phyloP scores from a whole-genome alignment of 495 filamentous ascomycete species.

The Penicillium arizonense region DNA sequence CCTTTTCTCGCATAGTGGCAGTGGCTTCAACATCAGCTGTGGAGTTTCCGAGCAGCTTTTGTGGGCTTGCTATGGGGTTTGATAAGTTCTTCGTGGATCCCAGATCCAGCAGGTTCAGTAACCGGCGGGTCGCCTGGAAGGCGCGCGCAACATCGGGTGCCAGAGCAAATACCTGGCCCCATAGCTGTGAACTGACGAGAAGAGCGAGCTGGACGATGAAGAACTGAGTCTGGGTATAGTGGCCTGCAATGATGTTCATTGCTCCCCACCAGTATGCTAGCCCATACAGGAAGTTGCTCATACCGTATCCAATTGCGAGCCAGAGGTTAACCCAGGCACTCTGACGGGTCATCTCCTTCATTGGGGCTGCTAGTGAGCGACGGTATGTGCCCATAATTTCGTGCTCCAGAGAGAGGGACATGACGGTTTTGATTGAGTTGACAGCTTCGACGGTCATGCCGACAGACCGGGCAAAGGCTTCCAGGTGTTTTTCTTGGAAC shows the following conservation, averaged over 20 bases:
- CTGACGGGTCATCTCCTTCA: constrained; percentile 43
- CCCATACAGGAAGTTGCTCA: constrained; percentile 56
- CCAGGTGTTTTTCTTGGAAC: constrained; percentile 60
- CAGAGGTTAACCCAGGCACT: constrained; percentile 48
- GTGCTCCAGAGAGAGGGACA: constrained; percentile 49
- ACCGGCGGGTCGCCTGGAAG: constrained; percentile 2
- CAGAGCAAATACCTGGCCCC: constrained; percentile 65
- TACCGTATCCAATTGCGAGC: constrained; percentile 53
- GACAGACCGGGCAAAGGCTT: constrained; percentile 49
- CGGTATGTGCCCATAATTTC: constrained; percentile 38
- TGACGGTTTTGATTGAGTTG: constrained; percentile 53
- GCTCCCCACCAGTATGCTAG: constrained; percentile 72
- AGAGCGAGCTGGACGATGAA: constrained; percentile 31
- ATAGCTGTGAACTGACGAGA: constrained; percentile 57
- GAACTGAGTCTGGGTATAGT: constrained; percentile 45
- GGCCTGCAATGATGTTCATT: constrained; percentile 54
- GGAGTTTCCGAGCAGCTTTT: background rate
- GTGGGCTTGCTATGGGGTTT: background rate
- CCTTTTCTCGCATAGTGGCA: background rate
- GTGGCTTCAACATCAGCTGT: constrained; percentile 14
- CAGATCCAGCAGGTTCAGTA: constrained; percentile 8
- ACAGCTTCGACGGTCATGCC: constrained; percentile 53
- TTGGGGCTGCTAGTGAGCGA: constrained; percentile 37
- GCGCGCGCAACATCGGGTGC: constrained; percentile 53
- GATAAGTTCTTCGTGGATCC: constrained; percentile 7